phyloP scores from a whole-genome alignment of 2,329 filamentous ascomycete genomes.

The Lizonia empirigonia region DNA sequence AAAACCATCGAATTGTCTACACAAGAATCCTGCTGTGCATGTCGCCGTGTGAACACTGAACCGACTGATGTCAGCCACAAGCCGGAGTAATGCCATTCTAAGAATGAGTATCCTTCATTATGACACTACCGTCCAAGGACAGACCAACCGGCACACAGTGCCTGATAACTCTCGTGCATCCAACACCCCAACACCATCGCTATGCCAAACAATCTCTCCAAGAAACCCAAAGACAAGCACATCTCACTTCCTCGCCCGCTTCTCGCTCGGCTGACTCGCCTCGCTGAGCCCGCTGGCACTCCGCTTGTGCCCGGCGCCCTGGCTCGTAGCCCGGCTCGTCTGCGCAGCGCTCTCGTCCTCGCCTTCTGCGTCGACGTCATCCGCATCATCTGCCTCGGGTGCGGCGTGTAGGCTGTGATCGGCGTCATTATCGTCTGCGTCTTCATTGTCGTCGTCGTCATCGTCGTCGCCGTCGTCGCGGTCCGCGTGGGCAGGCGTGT shows the following conservation, averaged over 20 bases:
- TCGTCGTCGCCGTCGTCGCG: constrained; percentile 16
- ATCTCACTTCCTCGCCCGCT: constrained; percentile 41
- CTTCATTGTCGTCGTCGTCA: constrained; percentile 44
- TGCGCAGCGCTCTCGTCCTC: constrained; percentile 42
- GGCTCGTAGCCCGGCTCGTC: constrained; percentile 36
- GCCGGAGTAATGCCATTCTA: too few species aligned
- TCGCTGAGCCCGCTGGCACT: constrained; percentile 81
- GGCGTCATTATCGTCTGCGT: constrained; percentile 51
- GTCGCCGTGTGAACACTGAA: too few species aligned
- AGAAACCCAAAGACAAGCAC: too few species aligned
- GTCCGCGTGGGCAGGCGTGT: constrained; percentile 14
- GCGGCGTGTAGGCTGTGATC: constrained; percentile 25
- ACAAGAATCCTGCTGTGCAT: not conserved
- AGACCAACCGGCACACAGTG: not conserved
- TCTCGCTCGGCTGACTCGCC: constrained; percentile 40
- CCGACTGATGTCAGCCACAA: too few species aligned
- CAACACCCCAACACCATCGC: not conserved
- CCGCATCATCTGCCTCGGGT: constrained; percentile 26
- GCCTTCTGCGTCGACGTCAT: constrained; percentile 40
- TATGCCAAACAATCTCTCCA: constrained; percentile 1
- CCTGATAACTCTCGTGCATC: not conserved
- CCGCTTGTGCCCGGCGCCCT: constrained; percentile 65
- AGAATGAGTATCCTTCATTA: too few species aligned
- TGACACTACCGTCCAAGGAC: not conserved
- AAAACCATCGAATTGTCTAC: not conserved